These are phyloP conservation scores for Apocynum venetum DNA, from an alignment of 257 asterid species.

Conservation along the genomic window DNA sequence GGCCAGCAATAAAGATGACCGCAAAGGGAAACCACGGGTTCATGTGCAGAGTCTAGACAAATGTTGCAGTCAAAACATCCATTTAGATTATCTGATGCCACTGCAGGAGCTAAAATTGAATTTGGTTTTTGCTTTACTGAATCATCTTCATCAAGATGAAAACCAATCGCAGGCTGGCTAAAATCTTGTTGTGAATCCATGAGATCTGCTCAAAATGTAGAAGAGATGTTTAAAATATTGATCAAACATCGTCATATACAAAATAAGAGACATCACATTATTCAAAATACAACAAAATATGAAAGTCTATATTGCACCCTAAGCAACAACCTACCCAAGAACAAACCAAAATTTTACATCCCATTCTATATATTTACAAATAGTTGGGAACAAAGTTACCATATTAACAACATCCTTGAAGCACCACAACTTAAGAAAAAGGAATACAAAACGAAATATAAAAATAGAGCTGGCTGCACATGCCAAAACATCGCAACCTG, in stretches of 20 bases:
- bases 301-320: not conserved
- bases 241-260: not conserved
- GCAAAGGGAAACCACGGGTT: constrained; percentile 82
- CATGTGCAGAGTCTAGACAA: constrained; percentile 71
- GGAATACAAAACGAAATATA: not conserved
- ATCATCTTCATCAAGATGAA: constrained; percentile 39
- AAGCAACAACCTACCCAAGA: not conserved
- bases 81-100: constrained; percentile 39
- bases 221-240: not conserved
- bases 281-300: not conserved
- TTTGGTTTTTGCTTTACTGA: constrained; percentile 41
- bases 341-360: not conserved
- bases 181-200: constrained; percentile 53
- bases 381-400: not conserved
- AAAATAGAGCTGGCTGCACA: not conserved
- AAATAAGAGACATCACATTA: not conserved
- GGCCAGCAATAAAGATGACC: constrained; percentile 98
- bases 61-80: constrained; percentile 84
- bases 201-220: constrained; percentile 37
- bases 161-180: constrained; percentile 32
- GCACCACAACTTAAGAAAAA: not conserved
- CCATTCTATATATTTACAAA: not conserved
- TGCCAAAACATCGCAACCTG: not conserved
- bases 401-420: not conserved
- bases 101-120: constrained; percentile 28